Base-by-base conservation (phyloP, 768 basidiomycete genomes). In the Erythrobasidium yunnanense region DNA sequence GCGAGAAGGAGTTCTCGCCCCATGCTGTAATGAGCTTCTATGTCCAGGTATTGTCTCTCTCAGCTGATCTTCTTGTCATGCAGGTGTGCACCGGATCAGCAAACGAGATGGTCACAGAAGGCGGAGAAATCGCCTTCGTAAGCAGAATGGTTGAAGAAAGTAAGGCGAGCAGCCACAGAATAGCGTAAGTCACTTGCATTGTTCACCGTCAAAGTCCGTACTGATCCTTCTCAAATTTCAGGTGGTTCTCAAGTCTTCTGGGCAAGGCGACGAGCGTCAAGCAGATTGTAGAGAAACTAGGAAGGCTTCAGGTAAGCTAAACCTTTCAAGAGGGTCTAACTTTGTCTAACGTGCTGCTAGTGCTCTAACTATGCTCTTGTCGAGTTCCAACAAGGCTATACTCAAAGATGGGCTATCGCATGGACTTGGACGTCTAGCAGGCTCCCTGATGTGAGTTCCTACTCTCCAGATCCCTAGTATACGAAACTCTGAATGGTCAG, bases 171-270 rank as follows among this genome's bases (percentile, higher is more conserved):
- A 70, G 77, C n/a, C 73, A 74, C 1, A 77, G 79, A 20, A 88
- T 87, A 78, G 78, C 81, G 88, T 88, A 66, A 57, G 79, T 68
- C 13, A 23, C n/a, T 17, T 25, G 27, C 55, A 34, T 29, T 53
- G 22, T 5, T 20, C 27, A 57, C 17, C 15, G 25, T 29, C 34
- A 50, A 33, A 50, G 55, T 17, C n/a, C 15, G n/a, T 50, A 20
- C 13, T n/a, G 5, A 6, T 50, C n/a, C 5, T 13, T n/a, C 22
- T n/a, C 18, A 20, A 5, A n/a, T 22, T 22, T 6, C 29, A 87
- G 88, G 49, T 96, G 92, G 93, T 96, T 84, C 72, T 91, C 92
- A 0, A 89, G 88, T 3, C 86, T 96, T 82, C 80, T 96, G 0
- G 93, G 93, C 2, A 93, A 90, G 71, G 78, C 86, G 75, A 82